Base-by-base conservation (phyloP, 2,329 filamentous ascomycete species). In the Penicillium polonicum region DNA sequence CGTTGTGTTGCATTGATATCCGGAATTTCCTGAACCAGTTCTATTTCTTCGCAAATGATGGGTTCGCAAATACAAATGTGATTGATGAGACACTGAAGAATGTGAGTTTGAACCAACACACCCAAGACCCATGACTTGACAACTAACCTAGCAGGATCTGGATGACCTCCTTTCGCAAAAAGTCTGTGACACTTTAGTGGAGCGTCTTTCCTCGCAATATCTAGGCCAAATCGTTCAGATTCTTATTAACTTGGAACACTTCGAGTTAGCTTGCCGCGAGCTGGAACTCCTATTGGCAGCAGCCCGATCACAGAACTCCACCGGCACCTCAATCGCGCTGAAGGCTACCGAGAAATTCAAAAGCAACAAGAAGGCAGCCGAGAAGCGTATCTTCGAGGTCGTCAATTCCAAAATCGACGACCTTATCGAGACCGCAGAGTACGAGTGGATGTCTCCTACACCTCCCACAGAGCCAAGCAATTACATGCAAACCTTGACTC, bases 381-480 rank as follows among this genome's bases (percentile, higher is more conserved):
- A 97, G 72, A 96, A 97, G 77, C 89, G 95, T 35, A 97, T 99
- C 57, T 99, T 99, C 70, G 95, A 99, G 76, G 84, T 99, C 0
- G 94, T 99, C 62, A 97, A 99, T 77, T 95, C 90, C 57, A 99
- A 99, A 79, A 97, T 99, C 67, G 93, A 97, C 70, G 94, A 99
- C 72, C 83, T 99, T 12, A 90, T 99, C 54, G 93, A 97, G 68
- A 97, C 92, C 0, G 93, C 94, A 33, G 94, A 99, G 76, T 99
- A 99, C 72, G 91, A 97, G 73, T 99, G 94, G 84, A 85, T 83
- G 74, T 80, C 83, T 8, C 80, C 82, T 4, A 84, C 81, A 7
- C 78, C 85, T 25, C 85, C 88, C 19, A 79, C 80, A 0, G 89
- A 94, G 67, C 90, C 92, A 2, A 94, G 89, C 73, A 92, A 88